A percentile compares a stretch with the other conserved stretches of the same genome.
phyloP scores from a whole-genome alignment of 169 alveolate genomes.

The Perkinsus chesapeaki region DNA sequence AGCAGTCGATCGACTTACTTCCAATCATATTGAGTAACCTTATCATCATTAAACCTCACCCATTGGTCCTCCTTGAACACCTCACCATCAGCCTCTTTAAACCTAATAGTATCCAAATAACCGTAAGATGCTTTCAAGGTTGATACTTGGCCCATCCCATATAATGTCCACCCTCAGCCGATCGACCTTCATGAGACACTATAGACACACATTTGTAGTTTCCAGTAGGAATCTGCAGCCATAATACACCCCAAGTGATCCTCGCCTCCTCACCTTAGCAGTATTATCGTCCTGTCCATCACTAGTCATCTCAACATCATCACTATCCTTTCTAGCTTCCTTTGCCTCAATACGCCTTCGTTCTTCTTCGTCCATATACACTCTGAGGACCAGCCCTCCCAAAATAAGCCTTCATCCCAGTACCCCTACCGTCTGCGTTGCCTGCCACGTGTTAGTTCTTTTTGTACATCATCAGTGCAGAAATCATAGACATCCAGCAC shows the following conservation, averaged over 20 bases:
- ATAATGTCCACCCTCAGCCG: slow-evolving; percentile 11
- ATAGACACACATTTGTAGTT: not conserved
- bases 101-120: too few species aligned
- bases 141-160: not conserved
- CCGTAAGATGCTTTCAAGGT: too few species aligned
- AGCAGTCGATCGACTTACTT: not conserved
- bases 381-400: not conserved
- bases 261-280: not conserved
- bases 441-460: not conserved
- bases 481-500: slow-evolving; percentile 11
- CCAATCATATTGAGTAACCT: slow-evolving; percentile 3
- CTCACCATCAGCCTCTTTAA: slow-evolving; percentile 5
- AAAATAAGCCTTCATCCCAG: not conserved
- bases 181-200: slow-evolving; percentile 13
- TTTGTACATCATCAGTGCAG: slow-evolving; percentile 5
- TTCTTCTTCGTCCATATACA: not conserved
- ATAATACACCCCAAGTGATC: not conserved
- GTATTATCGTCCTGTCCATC: not conserved
- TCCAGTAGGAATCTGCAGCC: not conserved
- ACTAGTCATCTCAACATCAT: not conserved
- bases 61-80: slow-evolving; percentile 13
- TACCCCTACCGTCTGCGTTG: not conserved
- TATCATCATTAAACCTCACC: slow-evolving; percentile 11
- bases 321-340: not conserved
- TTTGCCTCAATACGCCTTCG: not conserved